Base-by-base conservation (phyloP, 1,139 yeast genomes). In the Suhomyces ambrosiae region DNA sequence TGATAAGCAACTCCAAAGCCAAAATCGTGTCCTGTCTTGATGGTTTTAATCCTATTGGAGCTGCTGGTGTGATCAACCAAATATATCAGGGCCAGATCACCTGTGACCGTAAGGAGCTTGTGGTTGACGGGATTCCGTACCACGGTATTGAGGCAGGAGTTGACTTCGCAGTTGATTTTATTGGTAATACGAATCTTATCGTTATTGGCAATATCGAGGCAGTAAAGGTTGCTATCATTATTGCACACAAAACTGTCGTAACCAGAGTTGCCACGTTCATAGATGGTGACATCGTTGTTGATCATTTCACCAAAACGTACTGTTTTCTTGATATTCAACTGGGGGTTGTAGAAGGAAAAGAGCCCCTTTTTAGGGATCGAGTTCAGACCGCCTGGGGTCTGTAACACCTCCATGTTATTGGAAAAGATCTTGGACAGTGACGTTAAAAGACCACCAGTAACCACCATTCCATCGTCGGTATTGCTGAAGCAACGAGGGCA, bases 1-100 rank as follows among this genome's bases (percentile, higher is more conserved):
- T 84, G 82, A 61, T 82, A 88, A n/a, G 85, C 77, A 1, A 87
- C 79, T 3, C 95, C 88, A 55, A 89, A 87, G 4, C 96, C 97
- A 37, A 84, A 77, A 48, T 86, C 95, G 38, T 85, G 82, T 8
- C 68, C 61, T 0, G 90, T 82, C 31, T 71, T 69, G 26, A 85
- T 38, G 41, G 52, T 36, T 34, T 45, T 27, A 37, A 65, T 52
- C 7, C 52, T 49, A 2, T 55, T 45, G 18, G 49, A 46, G 9
- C 51, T 35, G 27, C 50, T 42, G 19, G 54, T 50, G 3, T 71
- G 68, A 41, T 71, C 76, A 26, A 68, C 56, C 39, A 71, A 46
- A 38, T 63, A 71, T 8, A 71, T 55, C 31, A 62, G 52, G 5
- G 67, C 55, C 7, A 69, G 60, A 49, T 71, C 77, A 5, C 76